A percentile compares a stretch with the other conserved stretches of the same genome.
These are phyloP conservation scores for Penicillium antarcticum DNA, from an alignment of 495 filamentous ascomycete species.

Conservation along the genomic window DNA sequence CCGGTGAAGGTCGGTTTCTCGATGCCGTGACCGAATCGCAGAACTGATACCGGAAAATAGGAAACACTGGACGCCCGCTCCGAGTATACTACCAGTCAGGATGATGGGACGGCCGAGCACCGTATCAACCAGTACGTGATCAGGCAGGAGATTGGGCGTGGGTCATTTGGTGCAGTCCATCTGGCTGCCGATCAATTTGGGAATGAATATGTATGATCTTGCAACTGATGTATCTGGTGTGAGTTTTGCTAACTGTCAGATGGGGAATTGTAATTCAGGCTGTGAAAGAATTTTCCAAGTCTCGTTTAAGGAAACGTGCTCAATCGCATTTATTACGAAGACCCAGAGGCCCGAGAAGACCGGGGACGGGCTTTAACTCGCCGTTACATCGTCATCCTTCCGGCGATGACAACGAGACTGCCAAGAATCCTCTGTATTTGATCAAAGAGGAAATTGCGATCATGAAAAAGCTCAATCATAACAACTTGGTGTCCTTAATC, in stretches of 20 bases:
- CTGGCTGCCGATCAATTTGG: constrained; percentile 88
- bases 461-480: constrained; percentile 97
- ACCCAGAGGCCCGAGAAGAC: constrained; percentile 51
- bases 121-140: constrained; percentile 94
- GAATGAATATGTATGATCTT: constrained; percentile 79
- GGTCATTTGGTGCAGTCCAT: constrained; percentile 94
- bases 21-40: constrained; percentile 10
- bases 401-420: constrained; percentile 49
- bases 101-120: constrained; percentile 74
- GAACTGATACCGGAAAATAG: constrained; percentile 41
- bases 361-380: constrained; percentile 61
- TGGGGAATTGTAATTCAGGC: constrained; percentile 50
- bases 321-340: constrained; percentile 87
- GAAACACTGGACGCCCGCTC: constrained; percentile 91
- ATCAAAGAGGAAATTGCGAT: constrained; percentile 98
- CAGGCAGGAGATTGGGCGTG: constrained; percentile 91
- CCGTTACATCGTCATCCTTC: constrained; percentile 54
- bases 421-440: constrained; percentile 76
- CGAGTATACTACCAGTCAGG: constrained; percentile 80
- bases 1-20: constrained; percentile 60
- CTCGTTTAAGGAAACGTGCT: constrained; percentile 83
- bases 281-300: constrained; percentile 96
- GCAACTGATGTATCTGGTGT: too few species aligned
- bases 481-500: constrained; percentile 85
- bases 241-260: neutral